These are phyloP conservation scores for Aspergillus japonicus DNA, from an alignment of 2,329 filamentous ascomycete species.

Conservation along the genomic window DNA sequence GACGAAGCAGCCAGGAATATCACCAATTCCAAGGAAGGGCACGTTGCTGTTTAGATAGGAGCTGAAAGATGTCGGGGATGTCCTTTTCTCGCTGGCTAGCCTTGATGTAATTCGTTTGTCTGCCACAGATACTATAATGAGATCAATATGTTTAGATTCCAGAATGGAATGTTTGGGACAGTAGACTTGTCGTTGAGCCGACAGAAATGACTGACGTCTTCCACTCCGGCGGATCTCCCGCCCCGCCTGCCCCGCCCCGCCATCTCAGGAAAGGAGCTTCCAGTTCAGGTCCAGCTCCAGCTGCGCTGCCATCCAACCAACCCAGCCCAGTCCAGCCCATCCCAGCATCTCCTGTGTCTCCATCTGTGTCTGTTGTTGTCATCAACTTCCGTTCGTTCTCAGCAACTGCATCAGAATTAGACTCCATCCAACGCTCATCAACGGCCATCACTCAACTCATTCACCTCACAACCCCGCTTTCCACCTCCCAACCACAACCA, in stretches of 20 bases:
- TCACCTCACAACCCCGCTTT: not conserved
- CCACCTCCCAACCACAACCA: not conserved
- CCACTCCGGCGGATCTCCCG: conserved; percentile 8
- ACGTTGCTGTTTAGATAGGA: not conserved
- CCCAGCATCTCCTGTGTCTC: not conserved
- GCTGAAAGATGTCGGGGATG: not conserved
- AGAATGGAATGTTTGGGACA: no score
- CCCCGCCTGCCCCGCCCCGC: conserved; percentile 15
- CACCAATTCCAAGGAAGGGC: not conserved
- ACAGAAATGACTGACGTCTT: conserved; percentile 13
- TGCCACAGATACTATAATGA: no score
- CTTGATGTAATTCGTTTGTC: not conserved
- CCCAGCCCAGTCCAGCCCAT: not conserved
- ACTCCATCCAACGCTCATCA: not conserved
- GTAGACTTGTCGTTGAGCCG: no score
- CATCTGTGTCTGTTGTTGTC: not conserved
- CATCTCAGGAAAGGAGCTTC: conserved; percentile 8
- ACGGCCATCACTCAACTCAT: not conserved
- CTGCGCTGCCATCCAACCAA: not conserved
- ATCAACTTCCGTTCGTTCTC: no score
- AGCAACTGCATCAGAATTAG: no score
- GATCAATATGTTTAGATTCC: no score
- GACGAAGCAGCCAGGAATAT: not conserved
- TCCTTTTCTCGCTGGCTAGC: not conserved
- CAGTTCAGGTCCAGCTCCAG: not conserved